phyloP scores from a whole-genome alignment of 2,329 filamentous ascomycete genomes.

The Penicillium occitanis region DNA sequence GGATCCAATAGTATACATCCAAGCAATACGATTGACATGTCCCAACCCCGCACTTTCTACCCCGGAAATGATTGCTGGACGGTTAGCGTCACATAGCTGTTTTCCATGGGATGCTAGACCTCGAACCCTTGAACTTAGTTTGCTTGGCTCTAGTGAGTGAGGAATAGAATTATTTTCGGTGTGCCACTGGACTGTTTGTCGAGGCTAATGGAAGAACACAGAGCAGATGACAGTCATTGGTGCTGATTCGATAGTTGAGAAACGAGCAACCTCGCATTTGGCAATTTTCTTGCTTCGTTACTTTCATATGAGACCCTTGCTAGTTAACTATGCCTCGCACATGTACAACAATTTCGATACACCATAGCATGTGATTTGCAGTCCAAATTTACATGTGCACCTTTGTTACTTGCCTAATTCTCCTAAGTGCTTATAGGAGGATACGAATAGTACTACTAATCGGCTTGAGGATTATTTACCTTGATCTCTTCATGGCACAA shows the following conservation, averaged over 20 bases:
- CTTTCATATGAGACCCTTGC: background rate
- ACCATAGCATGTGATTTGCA: background rate
- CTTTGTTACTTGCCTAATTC: background rate
- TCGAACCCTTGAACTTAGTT: conserved; percentile 1
- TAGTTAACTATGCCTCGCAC: background rate
- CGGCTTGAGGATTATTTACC: background rate
- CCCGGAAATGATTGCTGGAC: conserved; percentile 2
- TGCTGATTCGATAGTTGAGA: background rate
- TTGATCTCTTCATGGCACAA: background rate
- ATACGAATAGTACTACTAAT: background rate
- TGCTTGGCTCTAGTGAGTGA: background rate
- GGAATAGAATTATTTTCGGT: background rate
- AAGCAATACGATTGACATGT: background rate
- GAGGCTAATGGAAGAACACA: background rate
- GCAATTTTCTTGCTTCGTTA: background rate
- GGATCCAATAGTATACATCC: background rate
- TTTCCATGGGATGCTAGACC: conserved; percentile 16
- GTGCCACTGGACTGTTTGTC: background rate
- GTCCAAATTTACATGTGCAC: background rate
- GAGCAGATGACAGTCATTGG: background rate
- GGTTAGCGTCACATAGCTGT: conserved; percentile 7
- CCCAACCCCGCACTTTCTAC: conserved; percentile 17
- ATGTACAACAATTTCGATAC: background rate
- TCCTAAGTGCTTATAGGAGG: background rate
- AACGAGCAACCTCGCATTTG: background rate